A percentile compares a stretch with the other conserved stretches of the same genome.
Conservation (phyloP, 331 rosid species). For the Quercus phellos region DNA sequence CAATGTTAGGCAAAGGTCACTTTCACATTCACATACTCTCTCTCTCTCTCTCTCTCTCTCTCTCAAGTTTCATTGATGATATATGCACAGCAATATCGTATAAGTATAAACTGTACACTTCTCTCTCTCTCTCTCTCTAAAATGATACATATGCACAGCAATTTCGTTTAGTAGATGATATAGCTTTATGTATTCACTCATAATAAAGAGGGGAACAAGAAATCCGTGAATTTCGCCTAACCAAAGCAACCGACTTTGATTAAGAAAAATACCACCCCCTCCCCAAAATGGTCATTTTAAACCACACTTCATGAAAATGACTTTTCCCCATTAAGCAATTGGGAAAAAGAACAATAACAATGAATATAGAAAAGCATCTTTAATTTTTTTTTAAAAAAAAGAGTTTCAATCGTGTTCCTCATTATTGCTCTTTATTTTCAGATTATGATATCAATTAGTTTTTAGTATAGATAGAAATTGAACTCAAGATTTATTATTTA, state of each 20-base stretch:
- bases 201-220: conserved; percentile 36
- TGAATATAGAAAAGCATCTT: no score
- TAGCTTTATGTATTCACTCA: conserved; percentile 45
- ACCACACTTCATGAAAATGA: conserved; percentile 28
- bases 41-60: no score
- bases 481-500: no score
- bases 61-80: no score
- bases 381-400: no score
- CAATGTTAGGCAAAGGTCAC: conserved; percentile 56
- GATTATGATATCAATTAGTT: rapidly evolving
- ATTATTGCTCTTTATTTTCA: no score
- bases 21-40: conserved; percentile 29
- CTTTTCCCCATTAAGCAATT: conserved; percentile 15
- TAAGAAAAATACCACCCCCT: neutral
- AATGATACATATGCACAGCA: neutral
- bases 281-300: conserved; percentile 19
- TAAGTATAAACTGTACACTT: no score
- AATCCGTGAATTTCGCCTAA: conserved; percentile 53
- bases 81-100: no score
- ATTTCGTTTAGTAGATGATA: conserved; percentile 17
- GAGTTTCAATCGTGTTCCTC: rapidly evolving
- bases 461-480: rapidly evolving
- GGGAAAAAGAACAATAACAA: neutral
- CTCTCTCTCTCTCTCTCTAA: no score
- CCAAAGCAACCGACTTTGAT: conserved; percentile 26